Evolutionary conservation across 2,329 filamentous ascomycete genomes (phyloP).

Genomic region (Fusarium concolor): DNA sequence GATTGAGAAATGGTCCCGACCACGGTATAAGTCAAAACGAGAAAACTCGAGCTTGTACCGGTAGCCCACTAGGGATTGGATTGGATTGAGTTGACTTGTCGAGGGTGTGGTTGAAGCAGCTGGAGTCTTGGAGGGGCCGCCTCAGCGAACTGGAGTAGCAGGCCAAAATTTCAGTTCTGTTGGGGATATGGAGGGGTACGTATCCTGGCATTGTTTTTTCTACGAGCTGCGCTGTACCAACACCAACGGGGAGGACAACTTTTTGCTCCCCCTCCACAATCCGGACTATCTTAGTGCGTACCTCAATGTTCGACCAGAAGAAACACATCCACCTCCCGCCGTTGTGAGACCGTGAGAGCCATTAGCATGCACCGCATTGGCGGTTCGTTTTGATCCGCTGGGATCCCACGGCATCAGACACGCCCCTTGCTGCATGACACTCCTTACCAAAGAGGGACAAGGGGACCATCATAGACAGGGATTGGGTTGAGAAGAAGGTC

Average conservation of each 20-base stretch:
- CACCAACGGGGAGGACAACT: slow-evolving; percentile 34
- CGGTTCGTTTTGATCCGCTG: slow-evolving; percentile 46
- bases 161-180: slow-evolving; percentile 56
- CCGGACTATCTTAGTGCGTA: slow-evolving; percentile 40
- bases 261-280: slow-evolving; percentile 39
- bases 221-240: slow-evolving; percentile 1
- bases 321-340: slow-evolving; percentile 36
- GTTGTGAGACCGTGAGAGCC: slow-evolving; percentile 42
- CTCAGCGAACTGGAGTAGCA: slow-evolving; percentile 45
- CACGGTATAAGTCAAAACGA: slow-evolving; percentile 48
- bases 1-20: slow-evolving; percentile 41
- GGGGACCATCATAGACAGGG: slow-evolving; percentile 37
- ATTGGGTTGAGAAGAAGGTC: slow-evolving; percentile 36
- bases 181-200: slow-evolving; percentile 55
- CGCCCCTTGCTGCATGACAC: slow-evolving; percentile 42
- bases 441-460: slow-evolving; percentile 31
- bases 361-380: slow-evolving; percentile 47
- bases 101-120: slow-evolving; percentile 43
- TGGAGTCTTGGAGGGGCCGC: slow-evolving; percentile 44
- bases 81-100: slow-evolving; percentile 24
- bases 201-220: slow-evolving; percentile 42
- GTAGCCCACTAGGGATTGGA: slow-evolving; percentile 32
- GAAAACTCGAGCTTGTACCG: slow-evolving; percentile 45
- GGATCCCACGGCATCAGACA: slow-evolving; percentile 41
- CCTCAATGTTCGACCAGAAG: slow-evolving; percentile 36